Evolutionary conservation across 306 rosid genomes (phyloP).

Genomic region (Mucuna pruriens): DNA sequence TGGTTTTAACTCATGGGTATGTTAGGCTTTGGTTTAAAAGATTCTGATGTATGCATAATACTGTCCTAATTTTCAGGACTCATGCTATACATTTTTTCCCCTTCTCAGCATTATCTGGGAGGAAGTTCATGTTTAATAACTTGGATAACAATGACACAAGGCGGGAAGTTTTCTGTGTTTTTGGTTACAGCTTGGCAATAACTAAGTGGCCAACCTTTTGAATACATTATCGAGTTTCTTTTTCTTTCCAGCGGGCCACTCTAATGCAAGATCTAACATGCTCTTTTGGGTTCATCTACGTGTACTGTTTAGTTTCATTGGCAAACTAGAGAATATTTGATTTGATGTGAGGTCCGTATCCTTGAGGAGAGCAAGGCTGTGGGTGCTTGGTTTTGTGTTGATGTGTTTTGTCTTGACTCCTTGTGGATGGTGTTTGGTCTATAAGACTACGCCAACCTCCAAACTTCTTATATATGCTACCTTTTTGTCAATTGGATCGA

Average conservation of each 20-base stretch:
- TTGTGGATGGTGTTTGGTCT: neutral
- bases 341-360: neutral
- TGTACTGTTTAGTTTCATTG: neutral
- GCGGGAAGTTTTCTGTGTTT: constrained; percentile 41
- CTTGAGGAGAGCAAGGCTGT: neutral
- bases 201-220: constrained; percentile 20
- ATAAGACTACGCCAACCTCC: neutral
- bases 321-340: neutral
- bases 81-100: constrained; percentile 47
- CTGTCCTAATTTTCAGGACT: constrained; percentile 54
- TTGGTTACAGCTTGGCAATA: constrained; percentile 39
- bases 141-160: constrained; percentile 44
- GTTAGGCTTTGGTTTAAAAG: constrained; percentile 29
- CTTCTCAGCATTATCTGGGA: constrained; percentile 46
- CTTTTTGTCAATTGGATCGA: neutral
- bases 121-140: constrained; percentile 65
- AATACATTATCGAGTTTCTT: constrained; percentile 24
- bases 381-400: neutral
- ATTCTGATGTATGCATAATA: constrained; percentile 33
- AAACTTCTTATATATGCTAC: neutral
- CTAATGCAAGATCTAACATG: neutral
- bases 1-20: constrained; percentile 26
- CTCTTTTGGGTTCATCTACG: neutral
- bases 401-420: neutral
- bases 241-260: neutral